Conservation (phyloP, 352 stramenopile genomes). For the Phytophthora crassamura region DNA sequence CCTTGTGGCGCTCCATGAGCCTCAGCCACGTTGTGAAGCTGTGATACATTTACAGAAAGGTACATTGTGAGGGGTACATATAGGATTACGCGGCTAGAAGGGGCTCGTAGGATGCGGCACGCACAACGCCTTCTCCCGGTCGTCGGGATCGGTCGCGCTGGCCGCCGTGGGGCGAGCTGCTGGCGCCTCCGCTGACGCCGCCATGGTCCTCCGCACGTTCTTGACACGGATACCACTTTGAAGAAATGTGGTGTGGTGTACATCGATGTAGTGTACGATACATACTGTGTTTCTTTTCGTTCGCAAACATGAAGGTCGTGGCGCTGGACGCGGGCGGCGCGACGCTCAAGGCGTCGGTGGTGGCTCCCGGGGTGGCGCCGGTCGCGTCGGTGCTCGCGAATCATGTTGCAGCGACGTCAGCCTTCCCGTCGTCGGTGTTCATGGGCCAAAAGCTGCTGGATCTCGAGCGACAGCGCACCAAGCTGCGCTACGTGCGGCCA, state of each 20-base stretch:
- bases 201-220: conserved; percentile 9
- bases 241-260: no score
- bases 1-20: conserved; percentile 42
- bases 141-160: background rate
- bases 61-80: conserved; percentile 11
- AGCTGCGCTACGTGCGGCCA: conserved; percentile 52
- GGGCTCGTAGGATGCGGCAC: background rate
- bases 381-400: conserved; percentile 48
- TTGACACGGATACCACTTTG: background rate
- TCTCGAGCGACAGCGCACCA: conserved; percentile 61
- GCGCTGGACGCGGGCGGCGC: conserved; percentile 66
- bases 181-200: background rate
- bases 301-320: conserved; percentile 44
- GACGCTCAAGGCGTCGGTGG: conserved; percentile 69
- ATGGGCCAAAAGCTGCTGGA: conserved; percentile 60
- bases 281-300: no score
- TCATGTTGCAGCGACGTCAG: conserved; percentile 46
- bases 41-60: background rate
- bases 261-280: no score
- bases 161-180: background rate
- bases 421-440: conserved; percentile 25
- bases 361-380: conserved; percentile 10
- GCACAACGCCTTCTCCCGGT: conserved; percentile 39
- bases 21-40: conserved; percentile 46
- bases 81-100: background rate